Conservation (phyloP, 2,329 filamentous ascomycete species). For the Pseudohalonectria lignicola region DNA sequence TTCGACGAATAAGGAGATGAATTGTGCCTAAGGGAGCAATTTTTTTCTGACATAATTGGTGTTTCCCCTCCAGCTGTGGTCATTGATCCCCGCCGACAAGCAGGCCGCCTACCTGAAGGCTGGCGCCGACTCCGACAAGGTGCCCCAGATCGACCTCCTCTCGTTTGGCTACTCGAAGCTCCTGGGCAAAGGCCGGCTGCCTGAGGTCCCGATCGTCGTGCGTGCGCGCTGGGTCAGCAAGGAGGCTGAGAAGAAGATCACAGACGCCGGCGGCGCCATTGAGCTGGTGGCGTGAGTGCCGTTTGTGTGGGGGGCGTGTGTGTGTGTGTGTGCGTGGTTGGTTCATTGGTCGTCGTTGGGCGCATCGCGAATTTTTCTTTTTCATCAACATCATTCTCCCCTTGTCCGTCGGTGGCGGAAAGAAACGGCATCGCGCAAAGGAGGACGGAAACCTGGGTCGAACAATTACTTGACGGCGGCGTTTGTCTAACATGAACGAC, state of each 20-base stretch:
- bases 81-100: slow-evolving; percentile 84
- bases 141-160: slow-evolving; percentile 95
- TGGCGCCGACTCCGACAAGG: slow-evolving; percentile 74
- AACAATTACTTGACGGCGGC: no score
- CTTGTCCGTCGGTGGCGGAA: no score
- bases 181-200: slow-evolving; percentile 94
- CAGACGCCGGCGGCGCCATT: slow-evolving; percentile 88
- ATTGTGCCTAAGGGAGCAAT: slow-evolving; percentile 17
- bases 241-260: slow-evolving; percentile 98
- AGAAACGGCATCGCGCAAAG: no score
- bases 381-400: background rate
- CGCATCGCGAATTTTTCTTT: slow-evolving; percentile 2
- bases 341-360: no score
- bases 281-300: slow-evolving; percentile 77
- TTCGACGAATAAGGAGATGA: slow-evolving; percentile 3
- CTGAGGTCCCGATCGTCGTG: slow-evolving; percentile 86
- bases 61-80: slow-evolving; percentile 82
- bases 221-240: slow-evolving; percentile 91
- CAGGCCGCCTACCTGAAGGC: slow-evolving; percentile 76
- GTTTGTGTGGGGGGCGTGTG: no score
- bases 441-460: no score
- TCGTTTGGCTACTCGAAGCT: slow-evolving; percentile 97
- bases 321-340: background rate
- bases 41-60: background rate
- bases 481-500: no score